These are phyloP conservation scores for Triticum aestivum DNA, from an alignment of 176 grass and related monocot species.

Conservation along the genomic window DNA sequence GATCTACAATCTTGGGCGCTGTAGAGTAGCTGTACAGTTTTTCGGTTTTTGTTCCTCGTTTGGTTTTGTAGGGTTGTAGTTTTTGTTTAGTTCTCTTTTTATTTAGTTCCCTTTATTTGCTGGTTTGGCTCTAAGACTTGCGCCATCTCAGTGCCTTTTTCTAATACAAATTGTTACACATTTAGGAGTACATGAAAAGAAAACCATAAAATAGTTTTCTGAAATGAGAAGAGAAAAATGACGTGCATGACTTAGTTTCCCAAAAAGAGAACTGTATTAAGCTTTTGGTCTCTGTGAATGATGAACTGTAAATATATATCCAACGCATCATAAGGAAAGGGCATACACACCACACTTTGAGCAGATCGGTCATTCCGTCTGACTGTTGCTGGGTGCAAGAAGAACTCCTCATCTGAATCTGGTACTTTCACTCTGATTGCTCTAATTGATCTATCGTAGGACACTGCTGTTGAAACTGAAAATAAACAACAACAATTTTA, in stretches of 20 bases:
- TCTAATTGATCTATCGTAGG: constrained; percentile 82
- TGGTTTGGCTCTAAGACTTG: not conserved
- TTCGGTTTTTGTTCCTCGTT: not conserved
- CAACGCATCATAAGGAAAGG: not conserved
- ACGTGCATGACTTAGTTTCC: not conserved
- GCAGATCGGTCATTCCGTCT: constrained; percentile 88
- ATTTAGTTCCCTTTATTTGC: not conserved
- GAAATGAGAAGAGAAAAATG: not conserved
- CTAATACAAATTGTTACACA: not conserved
- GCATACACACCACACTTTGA: constrained; percentile 85
- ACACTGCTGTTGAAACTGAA: constrained; percentile 93
- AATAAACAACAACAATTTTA: constrained; percentile 17
- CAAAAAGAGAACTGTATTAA: not conserved
- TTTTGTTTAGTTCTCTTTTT: too few relatives aligned
- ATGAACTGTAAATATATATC: not conserved
- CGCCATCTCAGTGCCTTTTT: not conserved
- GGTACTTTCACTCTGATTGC: constrained; percentile 96
- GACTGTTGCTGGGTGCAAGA: constrained; percentile 92
- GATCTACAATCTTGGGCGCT: not conserved
- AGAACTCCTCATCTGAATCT: constrained; percentile 95
- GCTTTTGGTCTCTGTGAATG: not conserved
- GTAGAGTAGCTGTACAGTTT: not conserved
- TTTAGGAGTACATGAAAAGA: not conserved
- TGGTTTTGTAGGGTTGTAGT: too few relatives aligned
- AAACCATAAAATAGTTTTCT: not conserved